phyloP scores from a whole-genome alignment of 2,329 filamentous ascomycete species.

The Colletotrichum echinochloae region DNA sequence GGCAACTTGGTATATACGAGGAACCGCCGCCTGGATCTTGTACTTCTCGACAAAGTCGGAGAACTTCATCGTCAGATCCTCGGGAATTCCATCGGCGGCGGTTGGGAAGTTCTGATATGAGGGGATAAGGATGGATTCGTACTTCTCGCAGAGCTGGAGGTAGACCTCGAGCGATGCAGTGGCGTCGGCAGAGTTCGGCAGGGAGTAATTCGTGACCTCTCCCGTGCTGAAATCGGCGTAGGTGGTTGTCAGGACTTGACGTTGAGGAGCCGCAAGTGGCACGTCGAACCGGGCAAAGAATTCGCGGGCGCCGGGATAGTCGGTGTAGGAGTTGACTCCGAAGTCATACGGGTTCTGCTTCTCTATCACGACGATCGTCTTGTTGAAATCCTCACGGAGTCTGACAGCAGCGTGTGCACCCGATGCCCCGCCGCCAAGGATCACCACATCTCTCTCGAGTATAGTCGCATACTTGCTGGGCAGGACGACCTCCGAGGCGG shows the following conservation, averaged over 20 bases:
- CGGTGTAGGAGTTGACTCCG: slow-evolving; percentile 48
- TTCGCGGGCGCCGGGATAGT: neutral
- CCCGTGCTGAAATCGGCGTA: neutral
- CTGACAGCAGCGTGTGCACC: slow-evolving; percentile 52
- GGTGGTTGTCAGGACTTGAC: slow-evolving; percentile 45
- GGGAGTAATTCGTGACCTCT: neutral
- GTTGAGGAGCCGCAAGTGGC: neutral
- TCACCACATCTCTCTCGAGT: slow-evolving; percentile 49
- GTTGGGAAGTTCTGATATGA: neutral
- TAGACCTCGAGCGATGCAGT: neutral
- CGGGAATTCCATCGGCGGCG: neutral
- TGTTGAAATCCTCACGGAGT: slow-evolving; percentile 48
- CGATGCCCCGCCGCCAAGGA: slow-evolving; percentile 53
- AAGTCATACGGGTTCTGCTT: slow-evolving; percentile 49
- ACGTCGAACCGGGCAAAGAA: slow-evolving; percentile 14
- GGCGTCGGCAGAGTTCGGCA: neutral
- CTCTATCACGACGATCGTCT: slow-evolving; percentile 51
- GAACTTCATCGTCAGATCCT: slow-evolving; percentile 11
- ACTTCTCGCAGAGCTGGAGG: neutral
- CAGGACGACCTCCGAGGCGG: neutral
- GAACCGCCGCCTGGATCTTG: neutral
- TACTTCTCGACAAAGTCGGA: neutral
- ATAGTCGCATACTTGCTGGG: neutral
- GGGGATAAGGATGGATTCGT: neutral
- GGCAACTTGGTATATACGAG: neutral